Evolutionary conservation across 2,329 filamentous ascomycete species (phyloP), one percentile per base, ranked within the genome.

Genomic region (Aspergillus amoenus): DNA sequence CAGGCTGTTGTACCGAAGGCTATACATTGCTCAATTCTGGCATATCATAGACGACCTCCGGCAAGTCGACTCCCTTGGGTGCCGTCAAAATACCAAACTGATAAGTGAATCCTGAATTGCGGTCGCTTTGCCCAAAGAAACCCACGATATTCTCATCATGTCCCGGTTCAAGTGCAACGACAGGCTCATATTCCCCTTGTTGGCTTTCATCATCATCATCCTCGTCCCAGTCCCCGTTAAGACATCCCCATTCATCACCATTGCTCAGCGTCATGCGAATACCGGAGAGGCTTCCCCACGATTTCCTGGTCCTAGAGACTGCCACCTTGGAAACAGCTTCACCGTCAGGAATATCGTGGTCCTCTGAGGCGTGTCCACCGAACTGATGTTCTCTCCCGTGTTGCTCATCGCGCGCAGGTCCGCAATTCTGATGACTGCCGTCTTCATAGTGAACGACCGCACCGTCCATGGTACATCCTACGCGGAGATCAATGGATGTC

Each of bases 1-100:
- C 24, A 8, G 2, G 24, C 8, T 27, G 24, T 9, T 27, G 24
- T 9, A 27, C 24, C 3, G 24, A 9, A 27, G 24, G 21, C 21
- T 21, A 21, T 21, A 21, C 1, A 17, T 51, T 42, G 4, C 22
- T 34, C 37, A 51, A 15, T 39, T 34, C 48, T 2, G 39, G 39
- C 48, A 51, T 32, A 34, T 43, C 48, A 22, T 43, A 51, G 17
- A 43, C 15, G 4, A 32, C 39, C 2, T 51, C 48, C 3, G 48
- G 48, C 48, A 51, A 22, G 3, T 42, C 15, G 2, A 42, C 24
- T 6, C n/a, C 39, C n/a, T 8, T 32, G 9, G 39, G 39, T 4
- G 39, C 48, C 22, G 48, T 51, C 39, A 51, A 32, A 15, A 51
- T 51, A 5, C 48, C 48, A 34, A 51, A 51, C 39, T 51, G 48